A percentile compares a stretch with the other conserved stretches of the same genome.
Evolutionary conservation across 164 flowering plant species (phyloP).

Genomic region (Santalum album): DNA sequence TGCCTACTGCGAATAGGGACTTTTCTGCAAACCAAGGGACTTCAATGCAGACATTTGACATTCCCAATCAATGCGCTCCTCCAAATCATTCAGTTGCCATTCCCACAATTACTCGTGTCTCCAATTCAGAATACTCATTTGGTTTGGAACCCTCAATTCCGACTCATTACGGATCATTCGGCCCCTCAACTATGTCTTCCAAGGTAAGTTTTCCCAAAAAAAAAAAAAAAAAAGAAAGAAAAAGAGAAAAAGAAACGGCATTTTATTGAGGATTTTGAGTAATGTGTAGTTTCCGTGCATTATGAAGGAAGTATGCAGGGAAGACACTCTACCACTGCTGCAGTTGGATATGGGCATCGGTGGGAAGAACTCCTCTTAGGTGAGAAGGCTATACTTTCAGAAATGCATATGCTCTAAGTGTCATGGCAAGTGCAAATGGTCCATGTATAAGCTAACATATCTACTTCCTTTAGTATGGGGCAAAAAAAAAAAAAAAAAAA

Average conservation of each 20-base stretch:
- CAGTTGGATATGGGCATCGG: constrained; percentile 8
- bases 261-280: neutral
- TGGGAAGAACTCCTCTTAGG: constrained; percentile 13
- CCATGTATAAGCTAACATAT: too few relatives aligned
- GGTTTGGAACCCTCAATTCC: constrained; percentile 18
- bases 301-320: constrained; percentile 12
- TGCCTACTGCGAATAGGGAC: constrained; percentile 18
- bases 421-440: too few relatives aligned
- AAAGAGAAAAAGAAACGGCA: neutral
- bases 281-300: constrained; percentile 1
- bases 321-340: constrained; percentile 7
- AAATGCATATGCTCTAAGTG: too few relatives aligned
- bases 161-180: constrained; percentile 22
- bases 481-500: too few relatives aligned
- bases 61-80: constrained; percentile 16
- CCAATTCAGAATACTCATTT: constrained; percentile 21
- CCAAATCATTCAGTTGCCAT: constrained; percentile 21
- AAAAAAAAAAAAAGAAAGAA: too few relatives aligned
- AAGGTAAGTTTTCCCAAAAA: constrained; percentile 32
- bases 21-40: constrained; percentile 20
- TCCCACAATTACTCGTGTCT: constrained; percentile 16
- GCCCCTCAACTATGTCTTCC: constrained; percentile 14
- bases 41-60: constrained; percentile 15
- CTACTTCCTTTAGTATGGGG: too few relatives aligned
- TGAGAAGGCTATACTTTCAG: neutral